Percentiles rank a stretch among this genome's conserved stretches.
These are phyloP conservation scores for Dictyostelium purpureum DNA, from an alignment of 78 protist genomes.

Conservation along the genomic window DNA sequence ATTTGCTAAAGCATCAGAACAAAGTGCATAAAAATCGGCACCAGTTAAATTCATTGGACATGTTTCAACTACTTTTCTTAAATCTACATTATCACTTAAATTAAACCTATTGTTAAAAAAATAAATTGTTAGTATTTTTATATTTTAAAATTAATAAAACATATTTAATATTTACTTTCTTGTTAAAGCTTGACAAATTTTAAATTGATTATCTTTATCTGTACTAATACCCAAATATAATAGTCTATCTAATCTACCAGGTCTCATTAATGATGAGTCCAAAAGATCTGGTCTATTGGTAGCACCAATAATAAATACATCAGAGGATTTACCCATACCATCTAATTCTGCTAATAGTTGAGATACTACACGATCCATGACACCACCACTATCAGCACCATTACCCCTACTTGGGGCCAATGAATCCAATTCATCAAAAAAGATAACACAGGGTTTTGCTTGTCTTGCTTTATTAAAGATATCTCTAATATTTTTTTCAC, in stretches of 20 bases:
- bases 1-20: constrained; percentile 73
- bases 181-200: constrained; percentile 74
- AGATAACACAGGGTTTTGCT: constrained; percentile 93
- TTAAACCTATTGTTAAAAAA: constrained; percentile 69
- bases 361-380: constrained; percentile 89
- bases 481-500: constrained; percentile 93
- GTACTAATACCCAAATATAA: constrained; percentile 77
- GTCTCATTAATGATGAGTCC: constrained; percentile 96
- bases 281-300: constrained; percentile 98
- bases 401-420: constrained; percentile 89
- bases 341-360: constrained; percentile 94
- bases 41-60: constrained; percentile 82
- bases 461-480: constrained; percentile 88
- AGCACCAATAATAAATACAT: constrained; percentile 97
- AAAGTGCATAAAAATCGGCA: constrained; percentile 81
- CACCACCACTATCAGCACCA: constrained; percentile 88
- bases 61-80: constrained; percentile 22
- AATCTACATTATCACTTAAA: constrained; percentile 28
- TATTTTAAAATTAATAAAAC: background rate
- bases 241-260: constrained; percentile 92
- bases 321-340: constrained; percentile 73
- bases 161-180: too few relatives aligned
- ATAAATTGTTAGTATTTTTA: background rate
- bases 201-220: constrained; percentile 51
- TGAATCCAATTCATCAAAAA: constrained; percentile 97